Percentiles rank a stretch among this genome's conserved stretches.
These are phyloP conservation scores for Podila minutissima DNA, from an alignment of 192 early-diverging fungal genomes.

Conservation along the genomic window DNA sequence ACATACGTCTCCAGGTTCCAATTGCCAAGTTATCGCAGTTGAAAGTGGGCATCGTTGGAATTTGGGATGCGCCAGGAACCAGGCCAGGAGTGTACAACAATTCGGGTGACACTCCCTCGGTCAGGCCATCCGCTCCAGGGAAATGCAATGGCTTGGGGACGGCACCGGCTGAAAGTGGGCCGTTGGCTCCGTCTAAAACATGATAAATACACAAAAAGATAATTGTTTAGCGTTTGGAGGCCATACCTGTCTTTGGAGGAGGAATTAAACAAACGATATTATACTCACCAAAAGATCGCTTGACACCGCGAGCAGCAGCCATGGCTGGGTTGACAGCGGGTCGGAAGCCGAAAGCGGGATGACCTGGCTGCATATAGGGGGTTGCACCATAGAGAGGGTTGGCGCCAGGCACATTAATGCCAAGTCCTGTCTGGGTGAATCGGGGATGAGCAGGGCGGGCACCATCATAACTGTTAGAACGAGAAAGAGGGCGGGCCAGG, in stretches of 20 bases:
- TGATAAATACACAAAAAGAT: constrained; percentile 2
- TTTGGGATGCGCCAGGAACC: constrained; percentile 43
- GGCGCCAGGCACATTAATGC: constrained; percentile 46
- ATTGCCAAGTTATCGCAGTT: constrained; percentile 65
- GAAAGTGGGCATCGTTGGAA: constrained; percentile 51
- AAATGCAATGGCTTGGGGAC: constrained; percentile 52
- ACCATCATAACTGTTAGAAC: constrained; percentile 34
- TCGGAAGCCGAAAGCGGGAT: constrained; percentile 44
- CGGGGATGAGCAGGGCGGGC: constrained; percentile 39
- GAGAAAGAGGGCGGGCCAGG: constrained; percentile 22
- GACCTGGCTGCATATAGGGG: constrained; percentile 17
- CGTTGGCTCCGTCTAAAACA: constrained; percentile 39
- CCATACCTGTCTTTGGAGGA: neutral
- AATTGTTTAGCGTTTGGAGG: neutral
- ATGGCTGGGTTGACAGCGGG: constrained; percentile 35
- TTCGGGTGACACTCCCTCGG: constrained; percentile 45
- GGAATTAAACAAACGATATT: neutral
- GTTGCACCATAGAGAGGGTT: constrained; percentile 25
- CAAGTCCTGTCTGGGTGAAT: constrained; percentile 38
- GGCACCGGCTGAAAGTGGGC: constrained; percentile 46
- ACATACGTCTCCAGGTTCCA: constrained; percentile 72
- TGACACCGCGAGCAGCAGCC: constrained; percentile 33
- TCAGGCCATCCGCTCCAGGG: constrained; percentile 29
- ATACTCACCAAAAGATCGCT: constrained; percentile 45
- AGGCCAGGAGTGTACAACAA: constrained; percentile 32